Base-by-base conservation (phyloP, 345 rosid species). In the Brassica juncea region DNA sequence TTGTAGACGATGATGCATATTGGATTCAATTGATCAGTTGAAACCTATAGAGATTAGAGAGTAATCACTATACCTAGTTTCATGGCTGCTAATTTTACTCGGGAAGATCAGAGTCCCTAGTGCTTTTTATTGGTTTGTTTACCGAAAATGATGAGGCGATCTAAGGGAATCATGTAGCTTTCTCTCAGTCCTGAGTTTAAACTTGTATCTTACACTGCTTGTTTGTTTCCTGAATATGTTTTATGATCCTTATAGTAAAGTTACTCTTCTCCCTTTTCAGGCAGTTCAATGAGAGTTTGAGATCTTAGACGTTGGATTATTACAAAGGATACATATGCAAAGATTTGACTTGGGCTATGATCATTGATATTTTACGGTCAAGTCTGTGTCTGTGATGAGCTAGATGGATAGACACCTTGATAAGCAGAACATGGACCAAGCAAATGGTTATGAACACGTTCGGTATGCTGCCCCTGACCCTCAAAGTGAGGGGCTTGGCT, bases 401-500 rank as follows among this genome's bases (percentile, higher is more conserved):
- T 80, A 80, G 74, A 64, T 80, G 60, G 70, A 70, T 75, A 80
- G 80, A 64, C 3, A 39, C 49, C 61, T 80, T 70, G 72, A 9
- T 28, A 69, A 55, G 57, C 72, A 80, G 23, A 61, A 61, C 44
- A 80, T 80, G 83, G 80, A 80, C 37, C 80, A 80, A 19, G 19
- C 19, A 19, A 19, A 19, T 19, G 19, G 19, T 19, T 19, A 19
- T 19, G 19, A 19, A 19, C 19, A 19, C 19, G 19, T 19, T 19
- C 19, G 19, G 19, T 19, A 19, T 19, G 19, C 19, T 19, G 19
- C 19, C 19, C 19, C 19, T 19, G 19, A 19, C 19, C 19, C 19
- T 19, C 19, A 19, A 19, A 19, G 19, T 19, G 19, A 19, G 19
- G 19, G 19, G 19, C 19, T 19, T 19, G 19, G 19, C 19, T 19